Conservation (phyloP, 139 green algal species). For the Marvania coccoides region DNA sequence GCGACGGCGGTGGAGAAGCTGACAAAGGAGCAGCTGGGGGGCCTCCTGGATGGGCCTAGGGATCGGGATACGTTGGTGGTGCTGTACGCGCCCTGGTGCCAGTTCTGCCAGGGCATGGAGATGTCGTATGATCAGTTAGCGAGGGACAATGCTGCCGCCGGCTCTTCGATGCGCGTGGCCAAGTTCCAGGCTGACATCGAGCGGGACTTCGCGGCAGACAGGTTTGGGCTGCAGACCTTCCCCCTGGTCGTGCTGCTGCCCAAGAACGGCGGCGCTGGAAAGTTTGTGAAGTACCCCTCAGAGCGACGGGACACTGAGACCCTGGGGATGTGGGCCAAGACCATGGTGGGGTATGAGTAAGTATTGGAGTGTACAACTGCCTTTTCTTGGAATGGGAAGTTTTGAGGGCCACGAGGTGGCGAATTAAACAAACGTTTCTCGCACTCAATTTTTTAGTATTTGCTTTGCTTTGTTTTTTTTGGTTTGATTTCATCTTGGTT, state of each 20-base stretch:
- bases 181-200: slow-evolving; percentile 83
- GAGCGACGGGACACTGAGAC: slow-evolving; percentile 77
- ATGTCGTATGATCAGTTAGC: slow-evolving; percentile 58
- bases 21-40: slow-evolving; percentile 46
- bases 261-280: slow-evolving; percentile 23
- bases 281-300: slow-evolving; percentile 71
- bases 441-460: too few relatives aligned
- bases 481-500: too few relatives aligned
- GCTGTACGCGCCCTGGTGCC: slow-evolving; percentile 96
- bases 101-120: slow-evolving; percentile 84
- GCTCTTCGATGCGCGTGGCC: slow-evolving; percentile 44
- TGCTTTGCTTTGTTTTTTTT: too few relatives aligned
- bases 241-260: slow-evolving; percentile 82
- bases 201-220: slow-evolving; percentile 56
- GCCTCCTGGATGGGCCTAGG: slow-evolving; percentile 45
- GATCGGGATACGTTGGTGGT: slow-evolving; percentile 76
- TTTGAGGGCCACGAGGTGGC: too few relatives aligned
- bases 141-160: slow-evolving; percentile 39
- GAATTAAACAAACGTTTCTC: too few relatives aligned
- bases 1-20: slow-evolving; percentile 39
- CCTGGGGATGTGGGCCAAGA: slow-evolving; percentile 75
- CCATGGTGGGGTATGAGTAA: slow-evolving; percentile 38
- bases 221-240: slow-evolving; percentile 83
- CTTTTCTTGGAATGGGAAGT: too few relatives aligned
- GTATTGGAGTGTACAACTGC: too few relatives aligned